Evolutionary conservation across 1,139 yeast genomes (phyloP).

Genomic region (Suhomyces kunorum): DNA sequence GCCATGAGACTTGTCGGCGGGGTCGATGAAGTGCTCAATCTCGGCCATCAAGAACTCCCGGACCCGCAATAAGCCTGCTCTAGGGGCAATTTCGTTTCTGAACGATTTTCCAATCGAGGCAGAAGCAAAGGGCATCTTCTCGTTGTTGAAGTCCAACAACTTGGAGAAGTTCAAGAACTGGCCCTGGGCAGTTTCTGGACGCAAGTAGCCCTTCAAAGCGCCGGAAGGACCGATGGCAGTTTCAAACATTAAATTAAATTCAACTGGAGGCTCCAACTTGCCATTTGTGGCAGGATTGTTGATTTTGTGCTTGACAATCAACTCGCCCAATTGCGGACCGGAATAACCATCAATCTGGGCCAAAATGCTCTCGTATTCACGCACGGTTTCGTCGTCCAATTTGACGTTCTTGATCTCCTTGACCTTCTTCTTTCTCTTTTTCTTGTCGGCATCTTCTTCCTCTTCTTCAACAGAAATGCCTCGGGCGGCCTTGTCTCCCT

Average conservation of each 20-base stretch:
- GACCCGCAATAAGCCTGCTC: conserved; percentile 95
- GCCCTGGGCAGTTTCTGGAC: conserved; percentile 99
- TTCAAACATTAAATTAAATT: conserved; percentile 98
- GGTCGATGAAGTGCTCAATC: conserved; percentile 98
- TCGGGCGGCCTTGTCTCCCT: conserved; percentile 95
- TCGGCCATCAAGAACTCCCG: conserved; percentile 99
- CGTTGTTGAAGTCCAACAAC: conserved; percentile 91
- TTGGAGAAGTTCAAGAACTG: conserved; percentile 95
- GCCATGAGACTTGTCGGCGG: conserved; percentile 78
- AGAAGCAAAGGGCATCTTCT: conserved; percentile 97
- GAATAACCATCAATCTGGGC: conserved; percentile 96
- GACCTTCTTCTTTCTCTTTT: conserved; percentile 91
- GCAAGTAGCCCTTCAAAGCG: conserved; percentile 86
- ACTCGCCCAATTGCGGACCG: conserved; percentile 87
- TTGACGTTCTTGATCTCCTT: conserved; percentile 89
- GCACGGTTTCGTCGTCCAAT: conserved; percentile 75
- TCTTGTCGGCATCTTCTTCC: conserved; percentile 70
- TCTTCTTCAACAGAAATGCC: conserved; percentile 60
- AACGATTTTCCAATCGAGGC: conserved; percentile 98
- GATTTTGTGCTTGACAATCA: conserved; percentile 78
- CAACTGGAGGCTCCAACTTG: conserved; percentile 82
- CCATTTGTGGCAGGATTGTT: conserved; percentile 91
- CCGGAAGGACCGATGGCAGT: conserved; percentile 99
- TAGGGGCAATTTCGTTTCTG: conserved; percentile 98
- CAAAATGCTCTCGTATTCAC: conserved; percentile 80